Conservation (phyloP, 345 rosid genomes). For the rapeseed (Brassica napus) region Da-Ae NC_063434.1:18655001-18655500, state of each 20-base stretch:
- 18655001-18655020: not conserved
- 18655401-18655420: not conserved
- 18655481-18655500: not conserved
- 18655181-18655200: not conserved
- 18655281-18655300: not conserved
- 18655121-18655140: not conserved
- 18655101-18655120: not conserved
- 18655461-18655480: not conserved
- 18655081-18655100: not conserved
- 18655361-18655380: not conserved
- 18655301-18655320: not conserved
- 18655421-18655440: not conserved
- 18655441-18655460: not conserved
- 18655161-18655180: not conserved
- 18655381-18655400: not conserved
- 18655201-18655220: not conserved
- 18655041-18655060: not conserved
- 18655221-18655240: not conserved
- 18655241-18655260: not conserved
- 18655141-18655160: not conserved
- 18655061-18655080: not conserved
- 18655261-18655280: not conserved
- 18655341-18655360: not conserved
- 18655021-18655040: not conserved
- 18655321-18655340: not conserved